These are phyloP conservation scores for Ophiostoma novo-ulmi DNA, from an alignment of 2,329 filamentous ascomycete species.

Conservation along the genomic window DNA sequence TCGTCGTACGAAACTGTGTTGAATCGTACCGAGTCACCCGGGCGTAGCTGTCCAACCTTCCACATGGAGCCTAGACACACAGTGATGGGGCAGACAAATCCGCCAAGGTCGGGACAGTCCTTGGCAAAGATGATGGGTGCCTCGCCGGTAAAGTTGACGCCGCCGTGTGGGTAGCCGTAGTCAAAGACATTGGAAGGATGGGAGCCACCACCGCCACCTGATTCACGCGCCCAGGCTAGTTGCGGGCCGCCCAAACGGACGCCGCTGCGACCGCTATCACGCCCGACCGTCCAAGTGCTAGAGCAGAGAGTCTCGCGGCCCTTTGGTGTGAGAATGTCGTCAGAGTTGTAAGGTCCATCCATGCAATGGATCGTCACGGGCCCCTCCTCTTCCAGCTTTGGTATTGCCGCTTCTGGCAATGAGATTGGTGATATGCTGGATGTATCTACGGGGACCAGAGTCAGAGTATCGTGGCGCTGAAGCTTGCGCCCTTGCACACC, in stretches of 20 bases:
- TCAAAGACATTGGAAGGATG: conserved; percentile 12
- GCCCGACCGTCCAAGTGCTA: background rate
- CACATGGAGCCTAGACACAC: conserved; percentile 3
- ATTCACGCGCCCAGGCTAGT: background rate
- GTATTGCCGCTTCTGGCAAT: background rate
- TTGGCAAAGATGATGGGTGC: background rate
- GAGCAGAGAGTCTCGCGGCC: conserved; percentile 8
- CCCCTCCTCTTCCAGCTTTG: background rate
- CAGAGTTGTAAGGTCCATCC: conserved; percentile 12
- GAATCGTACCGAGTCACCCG: background rate
- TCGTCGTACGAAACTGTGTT: background rate
- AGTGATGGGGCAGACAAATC: conserved; percentile 11
- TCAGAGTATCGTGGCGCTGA: background rate
- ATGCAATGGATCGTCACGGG: background rate
- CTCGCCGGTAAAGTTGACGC: conserved; percentile 10
- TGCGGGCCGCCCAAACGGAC: background rate
- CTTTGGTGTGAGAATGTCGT: background rate
- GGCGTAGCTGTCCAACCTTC: conserved; percentile 9
- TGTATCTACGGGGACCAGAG: background rate
- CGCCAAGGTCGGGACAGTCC: conserved; percentile 3
- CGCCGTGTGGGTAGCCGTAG: conserved; percentile 7
- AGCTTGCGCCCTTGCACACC: conserved; percentile 11
- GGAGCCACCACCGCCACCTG: conserved; percentile 2
- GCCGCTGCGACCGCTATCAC: conserved; percentile 1
- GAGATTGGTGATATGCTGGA: background rate